Evolutionary conservation across 495 filamentous ascomycete genomes (phyloP).

Genomic region (Penicillium goetzii): DNA sequence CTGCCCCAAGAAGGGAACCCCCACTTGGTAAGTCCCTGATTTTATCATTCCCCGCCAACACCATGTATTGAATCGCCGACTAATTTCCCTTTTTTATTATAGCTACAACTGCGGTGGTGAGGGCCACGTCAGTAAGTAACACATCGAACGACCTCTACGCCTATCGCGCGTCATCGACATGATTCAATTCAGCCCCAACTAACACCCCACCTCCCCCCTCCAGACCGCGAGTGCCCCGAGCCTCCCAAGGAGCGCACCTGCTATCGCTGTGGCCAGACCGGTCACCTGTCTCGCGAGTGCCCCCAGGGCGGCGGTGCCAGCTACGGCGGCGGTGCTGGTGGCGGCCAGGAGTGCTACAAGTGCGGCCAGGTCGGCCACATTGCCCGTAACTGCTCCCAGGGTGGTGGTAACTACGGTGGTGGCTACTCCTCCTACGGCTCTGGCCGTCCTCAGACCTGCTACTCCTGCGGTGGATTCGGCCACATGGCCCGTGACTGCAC

Average conservation of each 20-base stretch:
- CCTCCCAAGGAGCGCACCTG: constrained; percentile 93
- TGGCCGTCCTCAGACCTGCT: constrained; percentile 78
- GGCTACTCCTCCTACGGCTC: constrained; percentile 1
- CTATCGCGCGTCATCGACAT: background rate
- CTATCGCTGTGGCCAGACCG: constrained; percentile 87
- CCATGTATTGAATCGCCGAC: constrained; percentile 22
- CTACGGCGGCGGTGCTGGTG: constrained; percentile 44
- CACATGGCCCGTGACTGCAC: constrained; percentile 98
- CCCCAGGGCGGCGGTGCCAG: constrained; percentile 56
- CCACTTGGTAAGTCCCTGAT: constrained; percentile 72
- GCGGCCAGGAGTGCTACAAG: constrained; percentile 93
- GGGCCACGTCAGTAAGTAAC: constrained; percentile 83
- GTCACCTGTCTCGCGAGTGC: constrained; percentile 96
- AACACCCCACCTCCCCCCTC: constrained; percentile 15
- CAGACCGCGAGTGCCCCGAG: constrained; percentile 88
- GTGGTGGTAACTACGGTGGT: constrained; percentile 56
- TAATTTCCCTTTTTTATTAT: constrained; percentile 22
- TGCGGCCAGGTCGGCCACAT: constrained; percentile 97
- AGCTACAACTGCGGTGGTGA: constrained; percentile 84
- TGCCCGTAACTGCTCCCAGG: constrained; percentile 88
- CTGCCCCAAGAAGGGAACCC: constrained; percentile 90
- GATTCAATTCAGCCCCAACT: constrained; percentile 3
- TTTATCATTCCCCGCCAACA: constrained; percentile 12
- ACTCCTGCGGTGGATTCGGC: constrained; percentile 94
- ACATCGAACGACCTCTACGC: constrained; percentile 4